phyloP scores from a whole-genome alignment of 176 grass and related monocot genomes.

The Rhynchospora tenuis region DNA sequence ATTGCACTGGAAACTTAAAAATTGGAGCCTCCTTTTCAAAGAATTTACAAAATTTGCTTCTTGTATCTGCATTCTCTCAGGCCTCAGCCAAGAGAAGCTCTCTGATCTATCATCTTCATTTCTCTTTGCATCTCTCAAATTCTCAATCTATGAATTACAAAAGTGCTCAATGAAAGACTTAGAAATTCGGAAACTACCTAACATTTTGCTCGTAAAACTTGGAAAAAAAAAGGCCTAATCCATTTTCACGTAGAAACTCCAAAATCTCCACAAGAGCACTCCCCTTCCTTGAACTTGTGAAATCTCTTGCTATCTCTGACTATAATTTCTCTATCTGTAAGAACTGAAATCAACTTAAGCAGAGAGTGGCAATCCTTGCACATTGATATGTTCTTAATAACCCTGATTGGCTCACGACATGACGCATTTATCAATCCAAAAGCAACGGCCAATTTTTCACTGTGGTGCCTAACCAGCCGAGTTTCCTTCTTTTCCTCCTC shows the following conservation, averaged over 20 bases:
- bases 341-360: constrained; percentile 54
- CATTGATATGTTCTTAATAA: constrained; percentile 83
- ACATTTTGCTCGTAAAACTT: background rate
- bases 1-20: too few species aligned
- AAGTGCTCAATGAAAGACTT: background rate
- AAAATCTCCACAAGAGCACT: constrained; percentile 84
- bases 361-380: constrained; percentile 83
- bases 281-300: constrained; percentile 74
- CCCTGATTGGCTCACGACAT: constrained; percentile 34
- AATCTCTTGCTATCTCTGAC: constrained; percentile 71
- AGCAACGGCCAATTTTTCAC: constrained; percentile 72
- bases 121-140: too few species aligned
- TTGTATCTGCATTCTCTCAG: too few species aligned
- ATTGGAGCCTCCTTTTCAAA: too few species aligned
- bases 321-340: constrained; percentile 73
- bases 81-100: too few species aligned
- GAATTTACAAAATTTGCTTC: too few species aligned
- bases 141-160: too few species aligned
- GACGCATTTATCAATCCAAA: constrained; percentile 58
- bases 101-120: too few species aligned
- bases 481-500: constrained; percentile 39
- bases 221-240: background rate
- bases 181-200: background rate
- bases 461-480: constrained; percentile 53
- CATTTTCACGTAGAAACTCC: constrained; percentile 39